Conservation (phyloP, 2,329 filamentous ascomycete genomes). For the Beauveria bassiana region DNA sequence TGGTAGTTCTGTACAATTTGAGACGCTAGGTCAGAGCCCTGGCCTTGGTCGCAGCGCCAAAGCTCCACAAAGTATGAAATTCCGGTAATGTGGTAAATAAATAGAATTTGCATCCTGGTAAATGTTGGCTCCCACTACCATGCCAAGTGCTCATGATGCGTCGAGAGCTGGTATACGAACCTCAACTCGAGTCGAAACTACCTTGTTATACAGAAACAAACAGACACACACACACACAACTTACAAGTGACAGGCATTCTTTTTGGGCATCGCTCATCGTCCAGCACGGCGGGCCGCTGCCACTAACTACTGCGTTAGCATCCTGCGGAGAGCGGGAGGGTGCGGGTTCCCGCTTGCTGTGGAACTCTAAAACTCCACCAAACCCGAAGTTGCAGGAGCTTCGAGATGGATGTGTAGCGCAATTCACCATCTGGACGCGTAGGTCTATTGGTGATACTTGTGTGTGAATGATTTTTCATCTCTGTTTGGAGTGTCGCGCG, state of each 20-base stretch:
- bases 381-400: background rate
- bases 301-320: constrained; percentile 5
- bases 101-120: background rate
- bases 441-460: background rate
- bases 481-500: background rate
- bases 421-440: background rate
- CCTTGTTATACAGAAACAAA: background rate
- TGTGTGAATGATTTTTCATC: background rate
- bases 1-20: background rate
- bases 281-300: constrained; percentile 6
- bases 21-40: constrained; percentile 10
- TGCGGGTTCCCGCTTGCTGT: constrained; percentile 11
- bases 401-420: background rate
- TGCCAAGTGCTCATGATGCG: background rate
- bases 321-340: constrained; percentile 3
- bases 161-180: background rate
- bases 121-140: background rate
- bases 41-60: constrained; percentile 2
- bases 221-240: too few relatives aligned
- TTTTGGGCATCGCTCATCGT: background rate
- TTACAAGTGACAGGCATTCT: background rate
- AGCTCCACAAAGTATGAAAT: constrained; percentile 7
- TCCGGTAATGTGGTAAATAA: background rate
- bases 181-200: background rate
- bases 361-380: constrained; percentile 9